A percentile compares a stretch with the other conserved stretches of the same genome.
Evolutionary conservation across 345 rosid species (phyloP).

Genomic region (Citropsis articulata): DNA sequence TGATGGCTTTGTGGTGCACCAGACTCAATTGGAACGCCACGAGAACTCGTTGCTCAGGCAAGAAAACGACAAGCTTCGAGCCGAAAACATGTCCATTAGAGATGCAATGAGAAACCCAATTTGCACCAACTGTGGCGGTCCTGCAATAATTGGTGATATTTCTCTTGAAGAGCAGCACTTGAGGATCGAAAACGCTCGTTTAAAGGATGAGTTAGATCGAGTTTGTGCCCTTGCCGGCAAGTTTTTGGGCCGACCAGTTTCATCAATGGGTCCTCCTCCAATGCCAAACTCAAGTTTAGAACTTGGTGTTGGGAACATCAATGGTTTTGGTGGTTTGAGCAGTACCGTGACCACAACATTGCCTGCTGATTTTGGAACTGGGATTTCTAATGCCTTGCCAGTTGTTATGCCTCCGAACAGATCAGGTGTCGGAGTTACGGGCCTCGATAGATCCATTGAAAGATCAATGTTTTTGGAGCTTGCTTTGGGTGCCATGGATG

Average conservation of each 20-base stretch:
- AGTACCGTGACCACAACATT: slow-evolving; percentile 33
- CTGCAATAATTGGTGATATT: slow-evolving; percentile 72
- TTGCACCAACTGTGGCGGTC: slow-evolving; percentile 88
- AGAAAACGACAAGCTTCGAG: slow-evolving; percentile 88
- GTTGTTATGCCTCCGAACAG: slow-evolving; percentile 33
- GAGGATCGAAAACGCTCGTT: slow-evolving; percentile 75
- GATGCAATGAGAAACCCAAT: slow-evolving; percentile 91
- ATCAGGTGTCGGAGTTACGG: slow-evolving; percentile 31
- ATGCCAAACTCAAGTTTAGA: slow-evolving; percentile 75
- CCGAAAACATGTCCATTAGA: slow-evolving; percentile 85
- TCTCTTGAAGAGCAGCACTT: slow-evolving; percentile 92
- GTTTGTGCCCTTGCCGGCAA: slow-evolving; percentile 85
- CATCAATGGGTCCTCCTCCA: slow-evolving; percentile 35
- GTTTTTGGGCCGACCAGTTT: slow-evolving; percentile 80
- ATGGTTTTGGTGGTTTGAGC: slow-evolving; percentile 47
- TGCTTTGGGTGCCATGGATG: slow-evolving; percentile 84
- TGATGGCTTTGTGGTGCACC: background rate
- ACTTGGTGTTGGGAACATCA: slow-evolving; percentile 65
- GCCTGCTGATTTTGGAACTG: slow-evolving; percentile 55
- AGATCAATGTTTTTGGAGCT: slow-evolving; percentile 77
- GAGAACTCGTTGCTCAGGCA: slow-evolving; percentile 80
- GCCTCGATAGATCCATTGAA: slow-evolving; percentile 54
- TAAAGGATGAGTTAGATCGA: slow-evolving; percentile 84
- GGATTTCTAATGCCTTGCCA: slow-evolving; percentile 37
- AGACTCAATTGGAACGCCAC: slow-evolving; percentile 91